These are phyloP conservation scores for Mucor sp. DNA, from an alignment of 371 early-diverging fungal genomes.

Conservation along the genomic window DNA sequence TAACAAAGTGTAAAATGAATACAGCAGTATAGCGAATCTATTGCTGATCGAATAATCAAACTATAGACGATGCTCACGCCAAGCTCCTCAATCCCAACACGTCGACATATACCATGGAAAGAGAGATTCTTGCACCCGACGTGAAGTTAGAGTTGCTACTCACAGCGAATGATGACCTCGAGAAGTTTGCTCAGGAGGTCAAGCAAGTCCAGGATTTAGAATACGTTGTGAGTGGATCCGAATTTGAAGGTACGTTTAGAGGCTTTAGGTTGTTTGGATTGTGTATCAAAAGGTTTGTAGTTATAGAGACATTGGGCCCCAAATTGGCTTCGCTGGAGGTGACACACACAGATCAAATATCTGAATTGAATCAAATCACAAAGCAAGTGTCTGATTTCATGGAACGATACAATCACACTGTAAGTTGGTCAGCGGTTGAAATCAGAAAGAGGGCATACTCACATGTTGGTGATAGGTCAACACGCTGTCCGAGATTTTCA, in stretches of 20 bases:
- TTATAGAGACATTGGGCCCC: slow-evolving; percentile 49
- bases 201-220: slow-evolving; percentile 61
- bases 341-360: slow-evolving; percentile 50
- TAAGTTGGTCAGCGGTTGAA: slow-evolving; percentile 15
- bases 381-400: slow-evolving; percentile 46
- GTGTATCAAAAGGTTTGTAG: slow-evolving; percentile 16
- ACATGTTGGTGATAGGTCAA: slow-evolving; percentile 44
- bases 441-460: not conserved
- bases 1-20: slow-evolving; percentile 52
- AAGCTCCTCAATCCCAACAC: slow-evolving; percentile 48
- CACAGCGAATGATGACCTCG: slow-evolving; percentile 58
- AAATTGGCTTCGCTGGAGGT: slow-evolving; percentile 51
- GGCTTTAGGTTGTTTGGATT: not conserved
- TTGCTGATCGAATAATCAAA: not conserved
- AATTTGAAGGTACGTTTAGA: slow-evolving; percentile 12
- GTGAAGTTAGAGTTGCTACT: slow-evolving; percentile 59
- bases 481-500: slow-evolving; percentile 65
- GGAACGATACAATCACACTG: slow-evolving; percentile 57
- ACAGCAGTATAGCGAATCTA: not conserved
- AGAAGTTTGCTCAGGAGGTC: slow-evolving; percentile 51
- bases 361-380: slow-evolving; percentile 44
- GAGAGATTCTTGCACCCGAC: slow-evolving; percentile 54
- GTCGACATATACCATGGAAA: slow-evolving; percentile 50
- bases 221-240: slow-evolving; percentile 47
- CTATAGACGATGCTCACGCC: slow-evolving; percentile 43